Base-by-base conservation (phyloP, 495 filamentous ascomycete genomes). In the Penicillium waksmanii region DNA sequence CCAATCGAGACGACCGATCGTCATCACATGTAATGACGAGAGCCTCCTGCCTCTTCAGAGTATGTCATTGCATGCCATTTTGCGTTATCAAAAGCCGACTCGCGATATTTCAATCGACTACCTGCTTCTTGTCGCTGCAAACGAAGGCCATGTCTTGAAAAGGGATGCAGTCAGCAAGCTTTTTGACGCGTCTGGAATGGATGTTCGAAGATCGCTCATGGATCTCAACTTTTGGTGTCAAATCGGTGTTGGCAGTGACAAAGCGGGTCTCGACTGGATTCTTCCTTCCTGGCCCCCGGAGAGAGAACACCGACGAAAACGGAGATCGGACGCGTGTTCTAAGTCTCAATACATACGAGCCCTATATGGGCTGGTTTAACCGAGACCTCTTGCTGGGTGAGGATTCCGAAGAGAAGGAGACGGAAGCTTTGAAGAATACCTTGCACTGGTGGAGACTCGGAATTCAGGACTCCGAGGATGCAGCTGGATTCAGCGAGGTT, bases 171-270 rank as follows among this genome's bases (percentile, higher is more conserved):
- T 95, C 3, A 77, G 80, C 55, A 75, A 80, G 38, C 82, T 99
- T 3, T 97, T 92, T 64, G 72, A 80, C 46, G 82, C 85, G 1
- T 86, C 87, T 25, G 65, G 79, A 2, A 71, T 80, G 44, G 95
- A 98, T 68, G 77, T 99, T 18, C 85, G 96, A 19, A 90, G 85
- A 27, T 86, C 87, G 0, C 85, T 98, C n/a, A 88, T 83, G 58
- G 92, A 99, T 51, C 79, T 99, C 11, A 86, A 96, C 61, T 96
- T 95, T 71, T 97, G 92, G 92, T 98, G 96, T 66, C 95, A 97
- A 73, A 92, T 98, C 73, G 93, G 85, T 1, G 85, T 98, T 25
- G 96, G 96, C n/a, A 94, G 96, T 65, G 80, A 85, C 13, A 90
- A 90, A 68, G 88, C 90, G 2, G 93, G 94, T 2, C 80, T 96